Base-by-base conservation (phyloP, 495 filamentous ascomycete genomes). In the Aspergillus indologenus region DNA sequence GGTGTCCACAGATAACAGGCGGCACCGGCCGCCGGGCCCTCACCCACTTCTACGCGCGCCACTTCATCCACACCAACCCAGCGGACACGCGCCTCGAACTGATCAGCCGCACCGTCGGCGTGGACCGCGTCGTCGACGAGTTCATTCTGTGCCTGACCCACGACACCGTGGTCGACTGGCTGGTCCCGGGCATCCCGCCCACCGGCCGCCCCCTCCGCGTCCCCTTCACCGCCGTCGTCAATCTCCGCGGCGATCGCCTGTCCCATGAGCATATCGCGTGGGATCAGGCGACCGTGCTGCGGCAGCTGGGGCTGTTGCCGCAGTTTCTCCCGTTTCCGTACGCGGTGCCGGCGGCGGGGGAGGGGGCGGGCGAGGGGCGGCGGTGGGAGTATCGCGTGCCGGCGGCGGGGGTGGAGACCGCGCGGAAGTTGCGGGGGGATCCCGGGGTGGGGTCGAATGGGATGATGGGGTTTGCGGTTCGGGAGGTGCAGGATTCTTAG, bases 251-350 rank as follows among this genome's bases (percentile, higher is more conserved):
- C 3, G 86, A 87, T 21, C 79, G 85, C 43, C 71, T 93, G 9
- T 89, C 83, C 63, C 83, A 88, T 64, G 90, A 95, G 68, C 85
- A 91, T 61, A 87, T 92, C 29, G 81, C 85, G 45, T 95, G 90
- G 89, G 90, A 93, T 65, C 89, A 92, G 67, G 86, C 81, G 0
- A 84, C 81, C 4, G 85, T 90, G 12, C 72, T 95, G 0, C 73
- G 79, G 29, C 90, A 93, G 68, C 69, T 90, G 0, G 88, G 87
- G 0, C 61, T 92, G 31, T 66, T 92, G 56, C 34, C 34, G 7
- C 5, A 40, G 34, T 40, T 6, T 11, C 5, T 40, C 7, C 34
- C 34, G 5, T 40, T 6, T 40, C 34, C 34, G 5, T 40, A 40
- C 12, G 34, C 34, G 0, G 55, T 84, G 2, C 71, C 79, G 0